Evolutionary conservation across 768 basidiomycete species (phyloP), one percentile per base, ranked within the genome.

Genomic region (Lactarius tabidus): DNA sequence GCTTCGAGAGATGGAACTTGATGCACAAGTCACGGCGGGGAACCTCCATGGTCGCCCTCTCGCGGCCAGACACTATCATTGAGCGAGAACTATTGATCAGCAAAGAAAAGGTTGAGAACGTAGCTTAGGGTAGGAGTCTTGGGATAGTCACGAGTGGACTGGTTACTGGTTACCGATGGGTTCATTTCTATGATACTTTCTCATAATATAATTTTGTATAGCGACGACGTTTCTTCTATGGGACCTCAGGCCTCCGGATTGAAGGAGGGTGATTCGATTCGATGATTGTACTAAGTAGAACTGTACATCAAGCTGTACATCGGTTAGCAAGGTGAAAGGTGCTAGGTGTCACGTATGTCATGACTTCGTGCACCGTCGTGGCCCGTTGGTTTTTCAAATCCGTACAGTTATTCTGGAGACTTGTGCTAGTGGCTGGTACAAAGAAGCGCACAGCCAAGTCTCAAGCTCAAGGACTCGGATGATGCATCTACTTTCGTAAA

Each of bases 1-100:
- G 61, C 20, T 61, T 69, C 33, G 59, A 63, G 41, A 64, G 29
- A 51, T 63, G 66, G 68, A 60, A 48, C 28, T 38, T 12, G 26
- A 6, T 54, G 51, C 57, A 66, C 39, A 53, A 62, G 41, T 66
- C 65, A 52, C 51, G 48, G 23, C 60, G 33, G 20, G 45, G 38
- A 35, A n/a, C 23, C 3, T 23, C 26, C 29, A 41, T 36, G 33
- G 57, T 10, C 28, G 41, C 55, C 29, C 28, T 63, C 57, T 70
- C 64, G 43, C 69, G 56, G 26, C 36, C 28, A 20, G 57, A 18
- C 35, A 54, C 51, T 29, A 17, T 35, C 18, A 23, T 43, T 31
- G 61, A 58, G 17, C 56, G 33, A 36, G 60, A 66, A 26, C 52
- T 31, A 1, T 28, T 58, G 2, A 57, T 57, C 4, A 31, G 15